Evolutionary conservation across 1,284 basidiomycete species (phyloP).

Genomic region (Tilletia walkeri): DNA sequence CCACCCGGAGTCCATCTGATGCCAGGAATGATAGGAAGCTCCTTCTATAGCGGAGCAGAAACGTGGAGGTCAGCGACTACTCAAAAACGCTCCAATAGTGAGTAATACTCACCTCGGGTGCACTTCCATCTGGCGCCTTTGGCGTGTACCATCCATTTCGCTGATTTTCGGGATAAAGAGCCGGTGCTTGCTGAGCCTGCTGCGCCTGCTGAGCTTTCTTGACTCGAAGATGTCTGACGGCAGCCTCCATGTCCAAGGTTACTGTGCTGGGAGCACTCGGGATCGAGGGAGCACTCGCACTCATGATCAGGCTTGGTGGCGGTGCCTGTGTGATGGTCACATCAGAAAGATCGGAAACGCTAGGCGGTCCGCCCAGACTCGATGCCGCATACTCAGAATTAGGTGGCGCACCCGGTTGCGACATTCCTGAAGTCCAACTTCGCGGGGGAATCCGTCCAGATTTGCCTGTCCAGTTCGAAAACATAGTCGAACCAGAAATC

Average conservation of each 20-base stretch:
- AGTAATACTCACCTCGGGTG: background rate
- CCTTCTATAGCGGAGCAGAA: background rate
- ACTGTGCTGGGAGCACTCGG: constrained; percentile 18
- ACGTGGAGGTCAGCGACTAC: background rate
- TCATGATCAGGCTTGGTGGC: background rate
- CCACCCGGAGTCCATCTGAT: constrained; percentile 13
- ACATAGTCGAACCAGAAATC: constrained; percentile 10
- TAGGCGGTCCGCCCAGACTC: background rate
- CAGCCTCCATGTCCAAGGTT: constrained; percentile 45
- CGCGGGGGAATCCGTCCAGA: constrained; percentile 32
- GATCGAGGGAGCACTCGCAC: background rate
- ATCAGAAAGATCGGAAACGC: constrained; percentile 31
- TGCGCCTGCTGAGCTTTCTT: constrained; percentile 26
- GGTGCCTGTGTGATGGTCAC: constrained; percentile 11
- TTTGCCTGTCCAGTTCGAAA: constrained; percentile 13
- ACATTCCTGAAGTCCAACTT: constrained; percentile 35
- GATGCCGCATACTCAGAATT: constrained; percentile 29
- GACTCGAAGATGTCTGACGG: constrained; percentile 33
- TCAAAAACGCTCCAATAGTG: background rate
- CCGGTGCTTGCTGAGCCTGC: constrained; percentile 24
- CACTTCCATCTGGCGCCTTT: constrained; percentile 20
- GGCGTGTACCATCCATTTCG: constrained; percentile 41
- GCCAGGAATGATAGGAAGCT: constrained; percentile 9
- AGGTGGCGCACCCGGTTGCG: constrained; percentile 36
- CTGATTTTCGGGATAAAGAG: constrained; percentile 21